phyloP scores from a whole-genome alignment of 805 yeast genomes.

The Yamadazyma philogaea region DNA sequence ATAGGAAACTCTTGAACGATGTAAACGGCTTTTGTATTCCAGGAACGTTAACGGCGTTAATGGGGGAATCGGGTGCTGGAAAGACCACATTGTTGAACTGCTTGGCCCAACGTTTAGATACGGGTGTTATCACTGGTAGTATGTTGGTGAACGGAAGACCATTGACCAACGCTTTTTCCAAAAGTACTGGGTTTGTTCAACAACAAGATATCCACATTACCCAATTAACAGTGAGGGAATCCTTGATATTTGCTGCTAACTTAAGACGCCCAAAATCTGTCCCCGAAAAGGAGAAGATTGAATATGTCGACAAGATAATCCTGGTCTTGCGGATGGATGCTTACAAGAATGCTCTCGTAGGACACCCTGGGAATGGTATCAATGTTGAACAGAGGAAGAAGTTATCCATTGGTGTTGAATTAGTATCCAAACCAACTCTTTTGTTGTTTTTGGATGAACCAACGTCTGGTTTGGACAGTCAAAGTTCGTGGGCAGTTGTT shows the following conservation, averaged over 20 bases:
- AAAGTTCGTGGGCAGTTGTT: conserved; percentile 56
- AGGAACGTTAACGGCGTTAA: conserved; percentile 75
- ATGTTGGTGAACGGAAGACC: conserved; percentile 63
- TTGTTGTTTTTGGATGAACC: conserved; percentile 57
- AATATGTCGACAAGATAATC: conserved; percentile 67
- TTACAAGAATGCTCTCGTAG: conserved; percentile 78
- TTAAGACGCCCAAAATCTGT: conserved; percentile 64
- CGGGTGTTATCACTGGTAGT: conserved; percentile 65
- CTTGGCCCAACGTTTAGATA: conserved; percentile 65
- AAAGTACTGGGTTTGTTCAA: conserved; percentile 78
- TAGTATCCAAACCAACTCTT: conserved; percentile 38
- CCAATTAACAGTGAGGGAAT: conserved; percentile 70
- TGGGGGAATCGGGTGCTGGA: conserved; percentile 91
- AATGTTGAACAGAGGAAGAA: conserved; percentile 42
- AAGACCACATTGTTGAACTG: conserved; percentile 74
- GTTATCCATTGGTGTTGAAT: conserved; percentile 41
- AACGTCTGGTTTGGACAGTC: conserved; percentile 58
- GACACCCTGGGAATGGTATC: conserved; percentile 64
- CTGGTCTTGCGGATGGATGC: conserved; percentile 63
- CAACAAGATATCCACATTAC: conserved; percentile 76
- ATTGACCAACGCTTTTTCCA: conserved; percentile 63
- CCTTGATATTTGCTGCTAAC: conserved; percentile 66
- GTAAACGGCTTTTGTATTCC: conserved; percentile 71
- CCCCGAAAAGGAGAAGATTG: conserved; percentile 56
- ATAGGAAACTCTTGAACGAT: conserved; percentile 37